Conservation (phyloP, 441 rosid genomes). For the Macaranga tanarius region DNA sequence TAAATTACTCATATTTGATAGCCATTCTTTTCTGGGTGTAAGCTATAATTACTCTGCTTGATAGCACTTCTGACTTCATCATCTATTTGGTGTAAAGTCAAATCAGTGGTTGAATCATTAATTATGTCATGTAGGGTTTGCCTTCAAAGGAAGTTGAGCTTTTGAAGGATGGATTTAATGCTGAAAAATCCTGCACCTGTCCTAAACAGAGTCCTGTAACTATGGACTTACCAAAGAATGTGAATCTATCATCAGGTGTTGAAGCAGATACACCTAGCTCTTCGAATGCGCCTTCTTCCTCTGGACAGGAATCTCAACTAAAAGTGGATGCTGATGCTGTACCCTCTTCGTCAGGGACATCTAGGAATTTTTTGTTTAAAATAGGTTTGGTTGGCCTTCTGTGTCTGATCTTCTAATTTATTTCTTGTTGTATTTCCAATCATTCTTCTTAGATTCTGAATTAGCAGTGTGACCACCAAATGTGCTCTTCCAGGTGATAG, state of each 20-base stretch:
- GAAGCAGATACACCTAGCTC: slow-evolving; percentile 59
- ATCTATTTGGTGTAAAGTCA: slow-evolving; percentile 16
- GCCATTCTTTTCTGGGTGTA: slow-evolving; percentile 78
- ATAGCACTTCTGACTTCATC: background rate
- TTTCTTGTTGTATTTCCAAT: slow-evolving; percentile 14
- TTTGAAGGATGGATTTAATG: slow-evolving; percentile 60
- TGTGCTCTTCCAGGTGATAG: slow-evolving; percentile 65
- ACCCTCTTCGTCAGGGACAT: slow-evolving; percentile 49
- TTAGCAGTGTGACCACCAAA: slow-evolving; percentile 25
- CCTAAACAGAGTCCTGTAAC: slow-evolving; percentile 43
- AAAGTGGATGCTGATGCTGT: slow-evolving; percentile 51
- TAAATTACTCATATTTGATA: slow-evolving; percentile 76
- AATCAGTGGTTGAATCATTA: slow-evolving; percentile 26
- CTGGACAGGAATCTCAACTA: slow-evolving; percentile 54
- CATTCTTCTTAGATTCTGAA: slow-evolving; percentile 24
- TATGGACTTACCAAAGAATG: slow-evolving; percentile 43
- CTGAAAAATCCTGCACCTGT: slow-evolving; percentile 54
- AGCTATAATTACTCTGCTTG: slow-evolving; percentile 36
- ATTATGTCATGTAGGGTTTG: slow-evolving; percentile 54
- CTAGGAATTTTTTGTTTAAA: slow-evolving; percentile 52
- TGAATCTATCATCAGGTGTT: slow-evolving; percentile 39
- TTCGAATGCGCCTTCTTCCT: slow-evolving; percentile 45
- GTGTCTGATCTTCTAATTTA: slow-evolving; percentile 6
- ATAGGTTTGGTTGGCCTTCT: slow-evolving; percentile 42
- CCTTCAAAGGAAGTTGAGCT: slow-evolving; percentile 78